Percentiles rank a stretch among this genome's conserved stretches.
Conservation (phyloP, 495 filamentous ascomycete species). For the Chaetomium fimeti region DNA sequence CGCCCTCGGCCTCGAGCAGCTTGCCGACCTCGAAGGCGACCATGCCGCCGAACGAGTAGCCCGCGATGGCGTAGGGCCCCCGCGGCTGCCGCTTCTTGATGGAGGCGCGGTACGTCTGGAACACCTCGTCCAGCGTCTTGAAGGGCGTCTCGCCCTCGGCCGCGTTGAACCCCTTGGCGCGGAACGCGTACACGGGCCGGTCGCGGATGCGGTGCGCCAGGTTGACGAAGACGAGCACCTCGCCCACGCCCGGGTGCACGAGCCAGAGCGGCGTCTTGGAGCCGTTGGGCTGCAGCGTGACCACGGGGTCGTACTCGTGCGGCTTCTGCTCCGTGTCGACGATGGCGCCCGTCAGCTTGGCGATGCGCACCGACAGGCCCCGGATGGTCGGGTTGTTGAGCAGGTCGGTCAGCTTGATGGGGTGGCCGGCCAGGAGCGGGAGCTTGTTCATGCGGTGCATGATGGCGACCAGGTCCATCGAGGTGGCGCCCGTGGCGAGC, state of each 20-base stretch:
- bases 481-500: constrained; percentile 46
- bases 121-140: constrained; percentile 34
- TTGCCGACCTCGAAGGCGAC: constrained; percentile 57
- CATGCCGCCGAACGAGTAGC: constrained; percentile 56
- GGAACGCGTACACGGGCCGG: constrained; percentile 55
- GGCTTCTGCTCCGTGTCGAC: constrained; percentile 2
- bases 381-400: constrained; percentile 42
- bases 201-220: constrained; percentile 48
- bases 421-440: constrained; percentile 34
- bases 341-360: constrained; percentile 11
- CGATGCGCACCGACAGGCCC: constrained; percentile 3
- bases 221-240: constrained; percentile 56
- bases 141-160: constrained; percentile 45
- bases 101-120: constrained; percentile 43
- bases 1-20: constrained; percentile 36
- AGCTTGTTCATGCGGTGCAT: constrained; percentile 17
- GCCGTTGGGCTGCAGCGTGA: constrained; percentile 45
- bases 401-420: constrained; percentile 41
- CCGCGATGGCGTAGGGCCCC: constrained; percentile 58
- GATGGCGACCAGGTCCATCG: constrained; percentile 41
- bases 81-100: constrained; percentile 49
- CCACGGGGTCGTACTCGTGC: constrained; percentile 49
- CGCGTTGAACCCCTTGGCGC: constrained; percentile 52
- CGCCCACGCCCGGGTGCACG: constrained; percentile 58
- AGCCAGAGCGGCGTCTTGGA: constrained; percentile 55